Evolutionary conservation across 208 protist species (phyloP).

Genomic region (Tritrichomonas musculus): DNA sequence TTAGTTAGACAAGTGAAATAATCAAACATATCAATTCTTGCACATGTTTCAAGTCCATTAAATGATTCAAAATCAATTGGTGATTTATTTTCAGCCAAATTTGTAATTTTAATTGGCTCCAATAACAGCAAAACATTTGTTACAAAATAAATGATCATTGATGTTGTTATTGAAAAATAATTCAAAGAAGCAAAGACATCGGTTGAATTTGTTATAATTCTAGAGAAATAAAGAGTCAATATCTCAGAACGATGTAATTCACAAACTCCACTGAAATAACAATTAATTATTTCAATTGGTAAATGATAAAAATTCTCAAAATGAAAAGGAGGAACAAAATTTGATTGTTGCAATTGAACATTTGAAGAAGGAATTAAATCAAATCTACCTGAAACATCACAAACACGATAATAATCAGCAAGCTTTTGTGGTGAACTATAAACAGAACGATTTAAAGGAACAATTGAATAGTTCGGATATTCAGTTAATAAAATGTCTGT

Average conservation of each 20-base stretch:
- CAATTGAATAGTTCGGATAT: no score
- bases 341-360: no score
- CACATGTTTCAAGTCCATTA: neutral
- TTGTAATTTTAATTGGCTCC: neutral
- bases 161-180: neutral
- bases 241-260: neutral
- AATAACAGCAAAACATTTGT: neutral
- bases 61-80: slow-evolving; percentile 12
- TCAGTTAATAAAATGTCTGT: no score
- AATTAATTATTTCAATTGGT: neutral
- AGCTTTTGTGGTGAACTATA: no score
- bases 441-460: no score
- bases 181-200: neutral
- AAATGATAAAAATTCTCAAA: neutral
- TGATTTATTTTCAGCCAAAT: neutral
- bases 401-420: no score
- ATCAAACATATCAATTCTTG: neutral
- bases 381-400: no score
- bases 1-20: neutral
- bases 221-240: neutral
- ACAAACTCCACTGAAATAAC: neutral
- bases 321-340: neutral
- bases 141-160: neutral
- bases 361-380: no score
- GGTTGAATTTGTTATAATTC: neutral